Evolutionary conservation across 164 flowering plant species (phyloP), one percentile per base, ranked within the genome.

Genomic region (Hamamelis virginiana): DNA sequence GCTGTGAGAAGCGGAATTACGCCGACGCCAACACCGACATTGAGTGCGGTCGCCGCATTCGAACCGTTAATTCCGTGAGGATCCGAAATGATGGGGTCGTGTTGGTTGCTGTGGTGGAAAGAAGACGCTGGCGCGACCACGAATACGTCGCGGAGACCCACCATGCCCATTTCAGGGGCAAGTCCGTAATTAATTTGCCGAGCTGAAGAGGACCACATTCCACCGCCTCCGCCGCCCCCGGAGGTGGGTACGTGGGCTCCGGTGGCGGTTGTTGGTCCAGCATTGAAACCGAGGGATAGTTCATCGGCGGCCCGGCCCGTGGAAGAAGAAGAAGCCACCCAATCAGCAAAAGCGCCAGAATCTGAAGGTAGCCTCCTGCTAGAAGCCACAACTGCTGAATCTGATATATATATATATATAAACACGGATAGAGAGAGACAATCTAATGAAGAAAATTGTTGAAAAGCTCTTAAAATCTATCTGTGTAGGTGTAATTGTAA

Each of bases 241-340:
- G 75, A n/a, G 28, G 73, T 8, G 72, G 63, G 73, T 77, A 71
- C 22, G 71, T 59, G 15, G 67, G 62, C 66, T 23, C 70, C 57
- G 38, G 55, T 72, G 61, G 79, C 68, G 50, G 75, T 52, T 9
- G 67, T 26, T 58, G 76, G 72, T 14, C 71, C 87, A 55, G 88
- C 90, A 84, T 86, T 91, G 83, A 91, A 91, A 48, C 96, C 92
- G 65, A 91, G 86, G 57, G 91, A 87, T 63, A 91, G 94, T 65
- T 85, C 93, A 61, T 88, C 90, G 10, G 65, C 71, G 52, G 78
- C 75, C 27, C 81, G 76, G 71, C 76, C 81, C 18, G 78, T 51
- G 59, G 92, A 50, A 23, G 91, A 75, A n/a, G 91, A 75, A 0
- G 93, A 77, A 52, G 90, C 74, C 15, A 83, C 88, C 95, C 97